Evolutionary conservation across 208 protist species (phyloP).

Genomic region (Leishmania braziliensis): DNA sequence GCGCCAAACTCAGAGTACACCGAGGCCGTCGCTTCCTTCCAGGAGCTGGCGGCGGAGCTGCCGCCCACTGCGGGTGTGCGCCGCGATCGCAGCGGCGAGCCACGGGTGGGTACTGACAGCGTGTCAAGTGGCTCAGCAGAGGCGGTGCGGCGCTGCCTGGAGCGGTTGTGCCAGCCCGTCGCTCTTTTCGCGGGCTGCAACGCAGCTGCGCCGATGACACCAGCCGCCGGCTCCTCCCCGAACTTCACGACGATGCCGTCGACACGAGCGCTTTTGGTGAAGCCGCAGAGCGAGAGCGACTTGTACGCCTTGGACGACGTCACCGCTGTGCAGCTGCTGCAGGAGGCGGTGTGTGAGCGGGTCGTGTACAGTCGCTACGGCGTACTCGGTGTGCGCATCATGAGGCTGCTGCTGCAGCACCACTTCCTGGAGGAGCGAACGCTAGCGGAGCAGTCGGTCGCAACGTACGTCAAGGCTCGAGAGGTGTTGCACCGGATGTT

Average conservation of each 20-base stretch:
- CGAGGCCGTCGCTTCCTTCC: constrained; percentile 17
- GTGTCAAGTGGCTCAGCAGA: constrained; percentile 16
- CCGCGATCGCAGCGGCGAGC: constrained; percentile 20
- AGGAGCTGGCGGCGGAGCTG: constrained; percentile 28
- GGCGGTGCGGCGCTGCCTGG: constrained; percentile 26
- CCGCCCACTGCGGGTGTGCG: constrained; percentile 14
- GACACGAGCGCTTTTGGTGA: constrained; percentile 22
- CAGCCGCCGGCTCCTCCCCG: neutral
- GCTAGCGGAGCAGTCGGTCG: constrained; percentile 81
- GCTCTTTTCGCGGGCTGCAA: constrained; percentile 18
- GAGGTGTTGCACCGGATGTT: constrained; percentile 79
- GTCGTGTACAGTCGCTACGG: constrained; percentile 78
- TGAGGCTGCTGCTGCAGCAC: constrained; percentile 74
- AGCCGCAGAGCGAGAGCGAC: constrained; percentile 14
- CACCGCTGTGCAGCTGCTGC: constrained; percentile 45
- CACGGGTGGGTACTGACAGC: neutral
- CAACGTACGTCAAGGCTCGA: constrained; percentile 60
- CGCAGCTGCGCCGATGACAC: constrained; percentile 8
- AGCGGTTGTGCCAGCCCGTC: constrained; percentile 36
- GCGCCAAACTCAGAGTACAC: constrained; percentile 11
- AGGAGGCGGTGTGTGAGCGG: constrained; percentile 58
- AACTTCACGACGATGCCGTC: neutral
- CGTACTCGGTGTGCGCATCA: constrained; percentile 78
- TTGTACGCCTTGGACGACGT: constrained; percentile 29
- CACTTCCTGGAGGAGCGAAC: constrained; percentile 77